Base-by-base conservation (phyloP, 192 early-diverging fungal species). In the Paraglomus brasilianum region DNA sequence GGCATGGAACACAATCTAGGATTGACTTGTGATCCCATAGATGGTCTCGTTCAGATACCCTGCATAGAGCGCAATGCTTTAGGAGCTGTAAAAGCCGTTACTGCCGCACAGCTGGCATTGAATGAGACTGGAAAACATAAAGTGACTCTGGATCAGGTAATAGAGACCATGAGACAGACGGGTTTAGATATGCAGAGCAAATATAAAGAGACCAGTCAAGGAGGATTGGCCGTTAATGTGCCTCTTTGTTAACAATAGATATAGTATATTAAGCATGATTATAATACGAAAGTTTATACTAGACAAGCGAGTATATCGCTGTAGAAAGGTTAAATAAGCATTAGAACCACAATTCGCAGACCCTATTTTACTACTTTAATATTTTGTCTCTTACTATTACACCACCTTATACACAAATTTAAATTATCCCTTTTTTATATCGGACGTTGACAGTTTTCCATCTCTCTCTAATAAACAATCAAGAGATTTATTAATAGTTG, bases 31-130 rank as follows among this genome's bases (percentile, higher is more conserved):
- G 91, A 98, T 71, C 96, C 96, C 0, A 89, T 95, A 60, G 87
- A 87, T 70, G 96, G 96, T 5, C 77, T 98, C 43, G 96, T 98
- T 11, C 91, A 94, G 75, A 94, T 98, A 66, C 96, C 96, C 22
- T 98, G 96, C 72, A 96, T 98, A 60, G 96, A 98, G 70, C 83
- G 96, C 39, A 98, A 98, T 66, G 94, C 96, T 0, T 64, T 98
- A 2, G 96, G 91, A 0, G 93, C 94, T 1, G 94, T 98, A 52
- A 98, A 98, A 81, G 94, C 96, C 21, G 88, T 98, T 61, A 93
- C 94, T 7, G 96, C 96, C 14, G 92, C 96, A 2, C 96, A 98
- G 76, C 79, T 98, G 70, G 94, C 96, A 5, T 80, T 98, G 47
- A 93, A 96, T 67, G 93, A 93, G n/a, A 92, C 95, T 67, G 94